Conservation (phyloP, 192 early-diverging fungal genomes). For the Hyaloraphidium curvatum region DNA sequence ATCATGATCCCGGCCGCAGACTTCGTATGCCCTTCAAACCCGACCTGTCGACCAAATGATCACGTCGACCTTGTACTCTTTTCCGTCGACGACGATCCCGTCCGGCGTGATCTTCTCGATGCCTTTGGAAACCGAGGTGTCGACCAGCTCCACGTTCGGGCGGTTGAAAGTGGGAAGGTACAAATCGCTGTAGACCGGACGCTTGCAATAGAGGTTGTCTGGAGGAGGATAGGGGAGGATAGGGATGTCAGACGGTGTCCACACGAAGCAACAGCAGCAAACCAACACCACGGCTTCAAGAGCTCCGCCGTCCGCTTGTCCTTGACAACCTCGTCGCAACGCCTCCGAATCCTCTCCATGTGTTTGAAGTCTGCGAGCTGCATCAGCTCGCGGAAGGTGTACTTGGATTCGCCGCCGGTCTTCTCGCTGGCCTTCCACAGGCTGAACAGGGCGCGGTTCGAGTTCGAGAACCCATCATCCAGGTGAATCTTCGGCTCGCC, state of each 20-base stretch:
- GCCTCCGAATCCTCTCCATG: constrained; percentile 1
- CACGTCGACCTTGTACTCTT: neutral
- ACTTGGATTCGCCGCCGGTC: neutral
- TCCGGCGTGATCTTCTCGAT: neutral
- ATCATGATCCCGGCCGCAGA: too few relatives aligned
- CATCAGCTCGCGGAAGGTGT: neutral
- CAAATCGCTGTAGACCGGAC: neutral
- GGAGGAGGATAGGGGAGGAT: too few relatives aligned
- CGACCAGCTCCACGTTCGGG: constrained; percentile 1
- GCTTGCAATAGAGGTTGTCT: neutral
- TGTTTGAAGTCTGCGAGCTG: neutral
- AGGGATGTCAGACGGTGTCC: too few relatives aligned
- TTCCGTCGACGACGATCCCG: neutral
- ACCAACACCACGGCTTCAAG: constrained; percentile 1
- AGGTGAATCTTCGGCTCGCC: neutral
- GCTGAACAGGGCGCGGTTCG: too few relatives aligned
- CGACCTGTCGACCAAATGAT: neutral
- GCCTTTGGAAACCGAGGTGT: neutral
- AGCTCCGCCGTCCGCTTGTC: constrained; percentile 1
- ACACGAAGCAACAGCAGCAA: too few relatives aligned
- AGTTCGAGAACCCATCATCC: neutral
- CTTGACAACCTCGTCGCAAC: neutral
- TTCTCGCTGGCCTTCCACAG: too few relatives aligned
- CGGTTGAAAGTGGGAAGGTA: neutral
- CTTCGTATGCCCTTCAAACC: too few relatives aligned